Percentiles rank a stretch among this genome's conserved stretches.
These are phyloP conservation scores for Metarhizium album DNA, from an alignment of 2,329 filamentous ascomycete species.

Conservation along the genomic window DNA sequence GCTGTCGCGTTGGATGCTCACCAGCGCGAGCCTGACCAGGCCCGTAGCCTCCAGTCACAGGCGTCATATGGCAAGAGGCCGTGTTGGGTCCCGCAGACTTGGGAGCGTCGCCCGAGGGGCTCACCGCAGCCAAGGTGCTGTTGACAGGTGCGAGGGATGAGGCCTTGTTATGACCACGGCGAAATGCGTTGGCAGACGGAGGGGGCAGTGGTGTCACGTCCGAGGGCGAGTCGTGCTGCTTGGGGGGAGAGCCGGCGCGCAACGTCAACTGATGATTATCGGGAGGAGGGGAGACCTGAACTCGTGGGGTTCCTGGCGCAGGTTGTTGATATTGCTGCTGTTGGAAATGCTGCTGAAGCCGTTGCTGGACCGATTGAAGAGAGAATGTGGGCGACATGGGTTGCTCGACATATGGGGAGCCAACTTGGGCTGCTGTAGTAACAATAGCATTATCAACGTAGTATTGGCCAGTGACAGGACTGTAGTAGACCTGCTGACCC, in stretches of 20 bases:
- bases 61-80: slow-evolving; percentile 68
- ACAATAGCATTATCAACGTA: slow-evolving; percentile 57
- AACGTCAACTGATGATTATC: slow-evolving; percentile 38
- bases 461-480: slow-evolving; percentile 78
- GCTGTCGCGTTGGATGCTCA: slow-evolving; percentile 88
- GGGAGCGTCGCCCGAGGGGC: slow-evolving; percentile 31
- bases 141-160: slow-evolving; percentile 60
- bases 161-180: slow-evolving; percentile 85
- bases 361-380: slow-evolving; percentile 17
- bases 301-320: slow-evolving; percentile 51
- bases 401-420: slow-evolving; percentile 32
- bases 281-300: slow-evolving; percentile 73
- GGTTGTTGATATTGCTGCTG: slow-evolving; percentile 31
- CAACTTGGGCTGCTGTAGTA: slow-evolving; percentile 29
- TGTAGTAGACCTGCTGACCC: slow-evolving; percentile 74
- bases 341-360: slow-evolving; percentile 29
- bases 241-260: slow-evolving; percentile 57
- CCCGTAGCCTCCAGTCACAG: slow-evolving; percentile 75
- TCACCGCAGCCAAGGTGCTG: slow-evolving; percentile 31
- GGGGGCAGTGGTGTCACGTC: slow-evolving; percentile 65
- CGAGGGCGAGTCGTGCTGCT: slow-evolving; percentile 57
- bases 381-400: slow-evolving; percentile 25
- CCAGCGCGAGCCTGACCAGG: slow-evolving; percentile 88
- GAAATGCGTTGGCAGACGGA: slow-evolving; percentile 84
- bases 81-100: slow-evolving; percentile 65